These are phyloP conservation scores for Pseudogymnoascus sp. DNA, from an alignment of 2,329 filamentous ascomycete species.

Conservation along the genomic window DNA sequence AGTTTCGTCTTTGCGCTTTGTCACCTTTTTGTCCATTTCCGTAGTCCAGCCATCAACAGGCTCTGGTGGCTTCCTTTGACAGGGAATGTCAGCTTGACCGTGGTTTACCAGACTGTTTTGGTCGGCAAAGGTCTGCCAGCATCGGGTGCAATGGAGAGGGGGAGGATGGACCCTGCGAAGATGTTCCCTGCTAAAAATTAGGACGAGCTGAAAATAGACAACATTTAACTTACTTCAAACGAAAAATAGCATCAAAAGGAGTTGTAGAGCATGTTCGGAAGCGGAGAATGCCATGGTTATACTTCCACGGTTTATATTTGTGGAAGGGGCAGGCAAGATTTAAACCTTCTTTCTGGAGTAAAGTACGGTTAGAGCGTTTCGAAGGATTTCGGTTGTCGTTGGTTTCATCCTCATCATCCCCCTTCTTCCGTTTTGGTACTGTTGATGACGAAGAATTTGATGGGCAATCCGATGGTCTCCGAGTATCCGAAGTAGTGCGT, in stretches of 20 bases:
- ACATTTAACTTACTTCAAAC: background rate
- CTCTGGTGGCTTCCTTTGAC: background rate
- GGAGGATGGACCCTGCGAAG: background rate
- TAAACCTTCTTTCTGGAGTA: background rate
- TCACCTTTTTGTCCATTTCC: background rate
- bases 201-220: background rate
- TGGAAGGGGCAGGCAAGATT: background rate
- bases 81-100: background rate
- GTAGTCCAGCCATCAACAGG: background rate
- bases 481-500: background rate
- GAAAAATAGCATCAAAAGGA: background rate
- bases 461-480: background rate
- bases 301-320: background rate
- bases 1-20: background rate
- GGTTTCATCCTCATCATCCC: background rate
- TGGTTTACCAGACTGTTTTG: background rate
- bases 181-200: background rate
- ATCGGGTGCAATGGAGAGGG: background rate
- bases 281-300: background rate
- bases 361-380: background rate
- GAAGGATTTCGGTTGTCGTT: background rate
- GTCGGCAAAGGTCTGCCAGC: background rate
- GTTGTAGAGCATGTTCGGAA: background rate
- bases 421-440: background rate
- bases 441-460: background rate